A percentile compares a stretch with the other conserved stretches of the same genome.
Conservation (phyloP, 75 land plant genomes). For the Sequoia sempervirens region DNA sequence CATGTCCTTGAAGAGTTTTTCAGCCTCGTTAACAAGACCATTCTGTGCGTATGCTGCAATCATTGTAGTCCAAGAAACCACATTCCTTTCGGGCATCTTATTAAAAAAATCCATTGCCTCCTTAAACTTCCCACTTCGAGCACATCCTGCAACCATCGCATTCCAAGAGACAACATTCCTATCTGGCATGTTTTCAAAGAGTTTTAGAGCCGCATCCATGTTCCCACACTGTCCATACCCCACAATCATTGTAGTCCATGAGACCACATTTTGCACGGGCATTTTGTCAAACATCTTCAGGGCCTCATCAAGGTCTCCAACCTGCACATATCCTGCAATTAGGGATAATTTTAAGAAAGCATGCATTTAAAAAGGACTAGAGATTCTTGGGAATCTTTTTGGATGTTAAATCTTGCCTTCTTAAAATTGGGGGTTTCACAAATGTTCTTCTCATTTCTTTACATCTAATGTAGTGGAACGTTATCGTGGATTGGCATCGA, state of each 20-base stretch:
- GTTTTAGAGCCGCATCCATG: neutral
- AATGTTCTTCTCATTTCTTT: constrained; percentile 33
- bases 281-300: constrained; percentile 5
- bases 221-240: constrained; percentile 3
- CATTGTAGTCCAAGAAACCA: neutral
- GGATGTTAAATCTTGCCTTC: constrained; percentile 14
- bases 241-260: neutral
- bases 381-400: neutral
- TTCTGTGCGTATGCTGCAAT: constrained; percentile 11
- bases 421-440: constrained; percentile 27
- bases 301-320: constrained; percentile 2
- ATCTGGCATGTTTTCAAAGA: constrained; percentile 5
- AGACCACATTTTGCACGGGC: constrained; percentile 3
- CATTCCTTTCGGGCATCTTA: neutral
- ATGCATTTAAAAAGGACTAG: neutral
- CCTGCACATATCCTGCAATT: constrained; percentile 11
- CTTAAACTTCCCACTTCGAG: neutral
- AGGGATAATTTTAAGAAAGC: neutral
- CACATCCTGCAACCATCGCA: neutral
- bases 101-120: neutral
- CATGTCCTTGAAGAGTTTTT: neutral
- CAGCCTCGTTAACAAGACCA: neutral
- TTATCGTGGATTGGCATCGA: constrained; percentile 20
- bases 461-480: constrained; percentile 44
- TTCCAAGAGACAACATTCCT: constrained; percentile 4